These are phyloP conservation scores for Geranium brycei DNA, from an alignment of 345 rosid species.

Conservation along the genomic window DNA sequence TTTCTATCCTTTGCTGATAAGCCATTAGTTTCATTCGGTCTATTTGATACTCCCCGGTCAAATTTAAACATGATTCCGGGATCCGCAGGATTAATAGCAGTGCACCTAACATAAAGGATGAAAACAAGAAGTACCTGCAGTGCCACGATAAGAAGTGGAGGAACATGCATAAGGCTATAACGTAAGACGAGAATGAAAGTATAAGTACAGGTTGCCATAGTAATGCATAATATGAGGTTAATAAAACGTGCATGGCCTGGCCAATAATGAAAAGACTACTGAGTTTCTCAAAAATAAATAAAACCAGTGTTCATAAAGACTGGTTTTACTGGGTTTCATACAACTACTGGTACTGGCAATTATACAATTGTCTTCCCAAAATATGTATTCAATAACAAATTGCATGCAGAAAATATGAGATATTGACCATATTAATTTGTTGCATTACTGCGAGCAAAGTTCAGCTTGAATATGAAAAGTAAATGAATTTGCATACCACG, in stretches of 20 bases:
- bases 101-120: constrained; percentile 85
- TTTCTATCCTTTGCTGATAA: constrained; percentile 34
- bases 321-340: no score
- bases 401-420: neutral
- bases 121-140: constrained; percentile 83
- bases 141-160: constrained; percentile 7
- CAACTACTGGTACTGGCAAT: no score
- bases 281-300: no score
- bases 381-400: neutral
- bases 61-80: constrained; percentile 91
- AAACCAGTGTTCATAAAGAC: no score
- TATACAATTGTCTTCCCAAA: no score
- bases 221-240: neutral
- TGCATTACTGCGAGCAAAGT: no score
- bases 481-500: constrained; percentile 50
- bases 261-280: no score
- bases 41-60: constrained; percentile 17
- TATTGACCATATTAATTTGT: neutral
- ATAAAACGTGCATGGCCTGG: neutral
- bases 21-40: constrained; percentile 23
- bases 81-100: constrained; percentile 98
- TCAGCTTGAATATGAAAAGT: neutral
- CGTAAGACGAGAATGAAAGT: no score
- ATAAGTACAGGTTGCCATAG: neutral
- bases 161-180: constrained; percentile 1